Percentiles rank a stretch among this genome's conserved stretches.
phyloP scores from a whole-genome alignment of 768 basidiomycete genomes.

The Trametopsis cervina region DNA sequence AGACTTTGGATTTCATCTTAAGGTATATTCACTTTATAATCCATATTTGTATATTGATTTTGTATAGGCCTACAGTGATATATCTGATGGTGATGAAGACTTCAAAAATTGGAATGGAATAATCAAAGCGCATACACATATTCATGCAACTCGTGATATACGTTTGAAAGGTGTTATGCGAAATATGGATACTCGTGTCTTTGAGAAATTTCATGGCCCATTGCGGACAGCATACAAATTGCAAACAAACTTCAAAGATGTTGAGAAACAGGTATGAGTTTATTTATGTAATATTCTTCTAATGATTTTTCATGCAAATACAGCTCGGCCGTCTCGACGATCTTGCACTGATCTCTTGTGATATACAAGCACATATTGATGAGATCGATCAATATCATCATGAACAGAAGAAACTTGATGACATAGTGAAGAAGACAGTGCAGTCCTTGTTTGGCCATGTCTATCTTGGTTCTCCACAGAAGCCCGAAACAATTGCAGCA shows the following conservation, averaged over 20 bases:
- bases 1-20: constrained; percentile 1
- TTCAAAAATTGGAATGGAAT: constrained; percentile 6
- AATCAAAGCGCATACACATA: constrained; percentile 12
- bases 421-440: no score
- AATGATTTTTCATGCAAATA: neutral
- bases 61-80: neutral
- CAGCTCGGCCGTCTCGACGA: neutral
- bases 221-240: constrained; percentile 7
- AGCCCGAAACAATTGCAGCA: neutral
- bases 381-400: neutral
- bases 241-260: constrained; percentile 6
- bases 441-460: neutral
- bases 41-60: neutral
- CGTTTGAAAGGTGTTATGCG: constrained; percentile 6
- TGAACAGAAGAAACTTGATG: neutral
- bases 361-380: constrained; percentile 1
- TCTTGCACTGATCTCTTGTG: neutral
- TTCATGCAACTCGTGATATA: constrained; percentile 11
- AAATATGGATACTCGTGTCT: constrained; percentile 11
- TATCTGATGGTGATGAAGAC: neutral
- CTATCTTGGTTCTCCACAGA: neutral
- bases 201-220: constrained; percentile 11
- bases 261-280: constrained; percentile 4
- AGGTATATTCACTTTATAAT: neutral
- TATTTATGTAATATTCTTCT: neutral